Evolutionary conservation across 2,329 filamentous ascomycete genomes (phyloP).

Genomic region (Claviceps humidiphila): DNA sequence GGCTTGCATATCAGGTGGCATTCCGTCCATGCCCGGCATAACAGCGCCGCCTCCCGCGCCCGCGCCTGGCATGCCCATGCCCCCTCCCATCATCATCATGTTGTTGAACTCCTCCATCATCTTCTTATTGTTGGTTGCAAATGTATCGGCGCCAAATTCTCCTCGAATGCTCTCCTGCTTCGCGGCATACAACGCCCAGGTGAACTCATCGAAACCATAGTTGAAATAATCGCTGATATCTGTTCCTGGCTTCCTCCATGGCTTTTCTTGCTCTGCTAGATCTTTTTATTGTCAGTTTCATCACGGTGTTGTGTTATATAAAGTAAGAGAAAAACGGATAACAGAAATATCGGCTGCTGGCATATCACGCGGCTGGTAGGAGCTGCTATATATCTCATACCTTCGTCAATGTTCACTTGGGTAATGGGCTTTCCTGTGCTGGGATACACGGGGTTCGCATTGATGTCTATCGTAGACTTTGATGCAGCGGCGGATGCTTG

Average conservation of each 20-base stretch:
- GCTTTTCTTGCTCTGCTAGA: slow-evolving; percentile 72
- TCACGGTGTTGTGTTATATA: background rate
- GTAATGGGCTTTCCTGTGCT: slow-evolving; percentile 69
- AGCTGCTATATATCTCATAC: slow-evolving; percentile 17
- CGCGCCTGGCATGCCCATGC: slow-evolving; percentile 29
- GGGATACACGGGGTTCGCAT: slow-evolving; percentile 68
- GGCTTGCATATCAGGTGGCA: slow-evolving; percentile 51
- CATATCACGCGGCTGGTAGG: background rate
- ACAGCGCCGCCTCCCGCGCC: slow-evolving; percentile 21
- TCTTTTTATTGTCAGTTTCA: slow-evolving; percentile 24
- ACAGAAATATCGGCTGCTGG: background rate
- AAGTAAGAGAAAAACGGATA: background rate
- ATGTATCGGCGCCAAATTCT: slow-evolving; percentile 57
- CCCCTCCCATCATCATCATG: slow-evolving; percentile 54
- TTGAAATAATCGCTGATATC: slow-evolving; percentile 98
- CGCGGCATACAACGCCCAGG: slow-evolving; percentile 85
- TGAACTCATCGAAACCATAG: slow-evolving; percentile 97
- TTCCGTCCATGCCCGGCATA: slow-evolving; percentile 48
- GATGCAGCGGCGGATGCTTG: slow-evolving; percentile 51
- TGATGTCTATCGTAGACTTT: slow-evolving; percentile 74
- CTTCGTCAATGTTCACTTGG: slow-evolving; percentile 60
- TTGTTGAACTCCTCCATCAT: slow-evolving; percentile 57
- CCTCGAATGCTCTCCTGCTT: slow-evolving; percentile 71
- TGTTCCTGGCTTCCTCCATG: slow-evolving; percentile 87
- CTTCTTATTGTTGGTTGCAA: slow-evolving; percentile 60